Conservation (phyloP, 2,329 filamentous ascomycete genomes). For the Leptographium flavum region DNA sequence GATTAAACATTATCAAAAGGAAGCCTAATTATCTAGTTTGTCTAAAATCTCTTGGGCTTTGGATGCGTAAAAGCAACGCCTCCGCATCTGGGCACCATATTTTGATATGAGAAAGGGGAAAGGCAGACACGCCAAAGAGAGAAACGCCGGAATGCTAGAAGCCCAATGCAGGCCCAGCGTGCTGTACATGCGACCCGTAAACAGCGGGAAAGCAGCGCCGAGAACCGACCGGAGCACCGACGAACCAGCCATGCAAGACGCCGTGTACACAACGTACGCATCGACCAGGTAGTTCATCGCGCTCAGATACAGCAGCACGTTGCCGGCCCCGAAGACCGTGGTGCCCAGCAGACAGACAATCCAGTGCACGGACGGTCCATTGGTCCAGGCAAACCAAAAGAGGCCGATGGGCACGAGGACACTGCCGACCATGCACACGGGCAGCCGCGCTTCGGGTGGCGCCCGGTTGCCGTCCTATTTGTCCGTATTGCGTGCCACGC, state of each 20-base stretch:
- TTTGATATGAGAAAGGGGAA: constrained; percentile 66
- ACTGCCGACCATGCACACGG: constrained; percentile 46
- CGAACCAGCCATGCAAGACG: constrained; percentile 60
- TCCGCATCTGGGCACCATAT: constrained; percentile 50
- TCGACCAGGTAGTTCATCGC: constrained; percentile 55
- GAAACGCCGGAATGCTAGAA: constrained; percentile 56
- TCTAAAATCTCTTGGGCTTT: too few relatives aligned
- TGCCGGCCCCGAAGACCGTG: constrained; percentile 24
- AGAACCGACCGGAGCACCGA: constrained; percentile 58
- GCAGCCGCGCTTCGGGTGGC: constrained; percentile 52
- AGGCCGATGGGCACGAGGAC: constrained; percentile 47
- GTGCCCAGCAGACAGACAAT: constrained; percentile 18
- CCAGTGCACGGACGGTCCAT: constrained; percentile 24
- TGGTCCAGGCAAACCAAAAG: constrained; percentile 59
- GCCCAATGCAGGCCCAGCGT: constrained; percentile 64
- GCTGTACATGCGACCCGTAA: constrained; percentile 45
- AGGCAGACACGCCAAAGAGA: constrained; percentile 56
- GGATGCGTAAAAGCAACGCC: constrained; percentile 58
- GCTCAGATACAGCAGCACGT: constrained; percentile 49
- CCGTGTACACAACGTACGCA: constrained; percentile 25
- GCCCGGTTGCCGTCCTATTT: too few relatives aligned
- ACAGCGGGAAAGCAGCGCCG: constrained; percentile 59
- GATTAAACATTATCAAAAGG: too few relatives aligned
- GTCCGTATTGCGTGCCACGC: too few relatives aligned
- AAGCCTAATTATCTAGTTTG: too few relatives aligned